These are phyloP conservation scores for Metschnikowia kunwiensis DNA, from an alignment of 805 yeast genomes.

Conservation along the genomic window DNA sequence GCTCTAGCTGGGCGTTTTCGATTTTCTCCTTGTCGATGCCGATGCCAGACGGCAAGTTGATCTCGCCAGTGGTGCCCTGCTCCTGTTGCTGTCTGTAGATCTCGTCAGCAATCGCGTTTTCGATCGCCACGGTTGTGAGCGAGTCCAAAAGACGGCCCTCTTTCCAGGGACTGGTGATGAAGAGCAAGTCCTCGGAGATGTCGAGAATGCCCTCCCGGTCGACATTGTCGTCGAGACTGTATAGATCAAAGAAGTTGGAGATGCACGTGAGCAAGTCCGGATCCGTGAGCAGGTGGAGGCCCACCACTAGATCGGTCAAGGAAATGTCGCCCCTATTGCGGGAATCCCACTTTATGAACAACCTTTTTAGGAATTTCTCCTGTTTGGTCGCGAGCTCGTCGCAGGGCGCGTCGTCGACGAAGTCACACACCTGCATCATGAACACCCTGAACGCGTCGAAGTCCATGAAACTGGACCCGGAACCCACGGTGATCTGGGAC, in stretches of 20 bases:
- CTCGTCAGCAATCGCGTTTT: constrained; percentile 63
- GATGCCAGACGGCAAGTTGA: constrained; percentile 56
- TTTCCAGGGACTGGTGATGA: constrained; percentile 82
- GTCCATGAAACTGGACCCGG: constrained; percentile 66
- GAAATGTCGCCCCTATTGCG: constrained; percentile 53
- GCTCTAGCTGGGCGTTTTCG: constrained; percentile 62
- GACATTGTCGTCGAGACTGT: constrained; percentile 53
- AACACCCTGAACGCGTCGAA: constrained; percentile 68
- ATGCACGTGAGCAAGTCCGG: constrained; percentile 75
- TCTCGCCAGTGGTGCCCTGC: constrained; percentile 25
- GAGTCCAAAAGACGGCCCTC: constrained; percentile 65
- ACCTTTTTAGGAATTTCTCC: constrained; percentile 52
- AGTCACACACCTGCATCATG: constrained; percentile 76
- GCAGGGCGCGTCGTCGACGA: constrained; percentile 45
- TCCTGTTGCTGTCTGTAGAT: constrained; percentile 44
- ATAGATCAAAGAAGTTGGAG: constrained; percentile 74
- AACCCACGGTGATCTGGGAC: constrained; percentile 49
- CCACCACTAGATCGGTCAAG: constrained; percentile 66
- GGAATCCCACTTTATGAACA: constrained; percentile 74
- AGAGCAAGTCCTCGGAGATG: constrained; percentile 82
- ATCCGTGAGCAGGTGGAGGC: constrained; percentile 66
- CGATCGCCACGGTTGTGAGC: constrained; percentile 60
- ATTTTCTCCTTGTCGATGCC: constrained; percentile 61
- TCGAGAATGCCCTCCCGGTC: constrained; percentile 77
- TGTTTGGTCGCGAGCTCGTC: constrained; percentile 27